Conservation (phyloP, 148 eudicot genomes). For the Rhododendron williamsianum region DNA sequence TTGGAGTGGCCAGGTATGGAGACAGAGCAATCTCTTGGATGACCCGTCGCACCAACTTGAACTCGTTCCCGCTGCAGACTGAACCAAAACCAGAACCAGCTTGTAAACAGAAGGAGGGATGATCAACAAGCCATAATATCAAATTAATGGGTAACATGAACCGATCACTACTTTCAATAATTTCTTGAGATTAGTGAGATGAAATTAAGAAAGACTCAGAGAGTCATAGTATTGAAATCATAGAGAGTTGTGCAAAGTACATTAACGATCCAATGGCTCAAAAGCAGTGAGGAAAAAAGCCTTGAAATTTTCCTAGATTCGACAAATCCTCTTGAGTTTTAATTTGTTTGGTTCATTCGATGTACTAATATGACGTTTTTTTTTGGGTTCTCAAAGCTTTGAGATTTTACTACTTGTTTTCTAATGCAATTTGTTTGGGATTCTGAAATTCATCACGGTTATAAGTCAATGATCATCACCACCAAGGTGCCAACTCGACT, state of each 20-base stretch:
- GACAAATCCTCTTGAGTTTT: constrained; percentile 27
- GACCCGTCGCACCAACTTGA: no score
- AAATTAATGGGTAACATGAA: background rate
- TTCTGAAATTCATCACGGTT: background rate
- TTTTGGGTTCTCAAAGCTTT: constrained; percentile 18
- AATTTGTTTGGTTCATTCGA: no score
- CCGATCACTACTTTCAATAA: background rate
- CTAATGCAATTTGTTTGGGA: constrained; percentile 10
- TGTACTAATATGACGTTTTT: background rate
- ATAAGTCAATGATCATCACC: constrained; percentile 50
- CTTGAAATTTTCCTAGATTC: constrained; percentile 12
- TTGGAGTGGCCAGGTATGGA: no score
- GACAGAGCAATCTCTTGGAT: no score
- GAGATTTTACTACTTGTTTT: constrained; percentile 18
- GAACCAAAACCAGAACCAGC: background rate
- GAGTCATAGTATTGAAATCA: background rate
- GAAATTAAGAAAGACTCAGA: background rate
- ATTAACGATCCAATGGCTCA: constrained; percentile 22
- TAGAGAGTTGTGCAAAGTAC: constrained; percentile 12
- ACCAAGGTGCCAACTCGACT: constrained; percentile 25
- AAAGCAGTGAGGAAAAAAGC: constrained; percentile 22
- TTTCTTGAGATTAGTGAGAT: background rate
- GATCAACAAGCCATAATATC: background rate
- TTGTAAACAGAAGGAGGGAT: background rate
- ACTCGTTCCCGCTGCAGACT: no score